Conservation (phyloP, 257 asterid species). For the Scutellaria galericulata region DNA sequence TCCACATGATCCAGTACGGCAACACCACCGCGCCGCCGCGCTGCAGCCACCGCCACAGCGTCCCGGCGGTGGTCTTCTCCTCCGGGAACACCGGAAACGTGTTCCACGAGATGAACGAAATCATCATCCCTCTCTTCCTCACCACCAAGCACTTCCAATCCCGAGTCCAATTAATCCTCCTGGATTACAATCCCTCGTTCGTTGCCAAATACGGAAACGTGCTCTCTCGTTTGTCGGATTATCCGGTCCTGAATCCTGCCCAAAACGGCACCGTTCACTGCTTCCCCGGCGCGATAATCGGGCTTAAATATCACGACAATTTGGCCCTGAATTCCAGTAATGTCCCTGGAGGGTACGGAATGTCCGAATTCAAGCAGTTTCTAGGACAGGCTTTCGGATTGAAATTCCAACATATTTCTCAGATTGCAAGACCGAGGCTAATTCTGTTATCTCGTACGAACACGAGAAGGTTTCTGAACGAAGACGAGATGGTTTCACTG, state of each 20-base stretch:
- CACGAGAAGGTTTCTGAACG: conserved; percentile 66
- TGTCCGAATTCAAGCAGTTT: conserved; percentile 46
- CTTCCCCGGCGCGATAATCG: conserved; percentile 73
- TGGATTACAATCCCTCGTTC: conserved; percentile 75
- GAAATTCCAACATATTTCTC: conserved; percentile 41
- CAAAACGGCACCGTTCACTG: conserved; percentile 68
- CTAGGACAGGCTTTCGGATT: conserved; percentile 42
- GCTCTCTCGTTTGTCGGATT: conserved; percentile 50
- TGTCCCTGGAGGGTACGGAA: conserved; percentile 50
- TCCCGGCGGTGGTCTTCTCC: conserved; percentile 86
- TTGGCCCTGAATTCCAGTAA: conserved; percentile 50
- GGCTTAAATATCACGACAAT: conserved; percentile 78
- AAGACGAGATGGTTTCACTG: conserved; percentile 49
- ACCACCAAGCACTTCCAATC: conserved; percentile 69
- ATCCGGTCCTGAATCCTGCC: conserved; percentile 56
- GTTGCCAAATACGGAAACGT: conserved; percentile 59
- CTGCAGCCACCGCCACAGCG: conserved; percentile 48
- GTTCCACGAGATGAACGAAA: conserved; percentile 88
- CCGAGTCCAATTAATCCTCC: conserved; percentile 59
- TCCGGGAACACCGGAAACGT: conserved; percentile 82
- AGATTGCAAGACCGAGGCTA: conserved; percentile 54
- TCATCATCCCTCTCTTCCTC: conserved; percentile 75
- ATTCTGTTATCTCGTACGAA: conserved; percentile 66
- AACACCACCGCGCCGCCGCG: conserved; percentile 44
- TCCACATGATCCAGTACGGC: conserved; percentile 37